Base-by-base conservation (phyloP, 2,329 filamentous ascomycete genomes). In the Coniochaeta sp. region DNA sequence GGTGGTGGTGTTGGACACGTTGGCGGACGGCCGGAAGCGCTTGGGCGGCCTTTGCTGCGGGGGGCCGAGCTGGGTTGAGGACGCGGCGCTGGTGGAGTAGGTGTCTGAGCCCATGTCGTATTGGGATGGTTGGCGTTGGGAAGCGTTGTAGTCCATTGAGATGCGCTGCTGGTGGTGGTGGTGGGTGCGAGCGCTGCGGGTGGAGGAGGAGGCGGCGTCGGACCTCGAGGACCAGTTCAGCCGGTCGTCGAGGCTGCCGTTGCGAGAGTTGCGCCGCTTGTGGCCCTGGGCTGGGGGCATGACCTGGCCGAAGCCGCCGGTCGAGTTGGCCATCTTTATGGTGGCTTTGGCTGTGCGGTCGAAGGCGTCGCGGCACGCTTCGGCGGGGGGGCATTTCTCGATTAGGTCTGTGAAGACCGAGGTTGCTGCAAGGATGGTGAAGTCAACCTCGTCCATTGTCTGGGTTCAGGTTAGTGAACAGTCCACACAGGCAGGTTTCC, bases 381-480 rank as follows among this genome's bases (percentile, higher is more conserved):
- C 93, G 34, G 93, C 93, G 0, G 93, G 93, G 0, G 93, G 93
- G 67, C 95, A 98, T 72, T 96, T 96, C 66, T 96, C 90, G 65
- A 96, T 93, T 64, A 98, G 81, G 70, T 97, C 95, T 6, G 87
- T 89, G 50, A 98, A 87, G 9, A 98, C 92, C 1, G 93, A 97
- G 57, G 91, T 97, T 24, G 93, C 93, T 9, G 93, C 91, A 57
- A 97, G 80, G 9, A 98, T 90, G 0, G 93, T 98, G 68, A 96
- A 96, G 71, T 98, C 93, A n/a, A 98, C 92, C 71, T 98, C 93
- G 69, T 98, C 93, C 77, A 96, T 89, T 8, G 89, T 90, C 84
- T 87, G 60, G 6, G 1, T 36, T 14, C n/a, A 24, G 34, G 61
- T 77, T 66, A 77, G 70, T 34, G n/a, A n/a, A n/a, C n/a, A n/a